Evolutionary conservation across 2,329 filamentous ascomycete species (phyloP), one percentile per base, ranked within the genome.

Genomic region (Sclerotiophoma versabilis): DNA sequence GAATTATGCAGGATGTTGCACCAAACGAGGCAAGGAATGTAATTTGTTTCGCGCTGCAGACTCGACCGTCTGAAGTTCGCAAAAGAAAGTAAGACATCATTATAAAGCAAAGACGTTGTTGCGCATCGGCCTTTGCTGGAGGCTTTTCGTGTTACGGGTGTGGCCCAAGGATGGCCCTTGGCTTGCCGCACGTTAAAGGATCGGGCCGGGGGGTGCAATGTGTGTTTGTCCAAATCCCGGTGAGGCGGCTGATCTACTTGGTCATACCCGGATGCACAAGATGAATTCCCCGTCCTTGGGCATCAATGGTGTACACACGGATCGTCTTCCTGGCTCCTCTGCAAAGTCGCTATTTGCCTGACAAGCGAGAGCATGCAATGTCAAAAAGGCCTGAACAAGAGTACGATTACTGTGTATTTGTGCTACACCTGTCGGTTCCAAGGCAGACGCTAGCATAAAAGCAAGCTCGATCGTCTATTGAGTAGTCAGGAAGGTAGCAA

Each of bases 341-440:
- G 33, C 34, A 42, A 20, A 26, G 22, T 36, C 19, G 27, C 27
- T 19, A 30, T 36, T 29, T 23, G 51, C 34, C 23, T 10, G 26
- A 39, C 22, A 54, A 45, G 34, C 45, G 51, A 49, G 41, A 36
- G 23, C n/a, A 30, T 34, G 39, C 34, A 29, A 49, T 42, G 29
- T 41, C 19, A 29, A 19, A 41, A 54, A 54, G 17, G 45, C 39
- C 33, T 46, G 51, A 45, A 29, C 8, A 41, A 20, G 43, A 29
- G 38, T 23, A 45, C 22, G 23, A 19, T 22, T 41, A 30, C 39
- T 41, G 23, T 61, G 54, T 63, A 66, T 68, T 71, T 62, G 70
- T 71, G 63, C 62, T 49, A 70, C 68, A 36, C 36, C 43, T 57
- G 41, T 60, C 37, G 32, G 59, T 59, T 63, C 50, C 53, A 56